Evolutionary conservation across 2,329 filamentous ascomycete genomes (phyloP), one percentile per base, ranked within the genome.

Genomic region (Penicillium sclerotigenum): DNA sequence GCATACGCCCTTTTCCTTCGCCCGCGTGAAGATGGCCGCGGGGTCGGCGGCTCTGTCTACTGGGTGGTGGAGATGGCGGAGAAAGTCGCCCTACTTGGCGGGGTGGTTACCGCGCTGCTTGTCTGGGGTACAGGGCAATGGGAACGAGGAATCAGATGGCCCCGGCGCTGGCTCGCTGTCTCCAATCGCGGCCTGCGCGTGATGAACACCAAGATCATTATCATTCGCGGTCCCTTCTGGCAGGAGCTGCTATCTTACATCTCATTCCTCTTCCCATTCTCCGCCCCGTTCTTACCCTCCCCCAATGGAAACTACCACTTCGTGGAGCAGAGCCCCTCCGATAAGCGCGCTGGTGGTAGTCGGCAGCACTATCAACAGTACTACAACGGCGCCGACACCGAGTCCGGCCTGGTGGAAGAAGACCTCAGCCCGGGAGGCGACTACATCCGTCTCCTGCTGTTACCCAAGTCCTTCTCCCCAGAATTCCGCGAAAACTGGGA

Each of bases 401-500:
- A 88, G 1, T 78, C 78, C 42, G 82, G 83, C 51, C 62, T 73
- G 5, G 86, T 91, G 54, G 92, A 97, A 70, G 93, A 97, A 74
- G 94, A 97, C 68, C 81, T 99, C 41, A 88, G 91, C 0, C 86
- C 90, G 0, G 93, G 92, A 0, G 94, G 94, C 2, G 91, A 97
- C 75, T 89, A 93, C 69, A 87, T 99, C 65, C 94, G 96, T 73
- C 82, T 99, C 1, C 79, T 97, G 18, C 80, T 99, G 8, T 83
- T 97, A 11, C 91, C 94, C 1, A 99, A 99, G 71, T 91, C 92
- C 0, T 99, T 99, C 69, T 95, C 90, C 6, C 88, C 94, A 0
- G 91, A 90, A 45, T 99, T 99, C 69, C 84, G 94, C 20, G 92
- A 97, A 72, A 96, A 96, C 62, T 99, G 94, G 94, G 94, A 99